Percentiles rank a stretch among this genome's conserved stretches.
Conservation (phyloP, 2,329 filamentous ascomycete species). For the Cladosporium sphaerospermum region DNA sequence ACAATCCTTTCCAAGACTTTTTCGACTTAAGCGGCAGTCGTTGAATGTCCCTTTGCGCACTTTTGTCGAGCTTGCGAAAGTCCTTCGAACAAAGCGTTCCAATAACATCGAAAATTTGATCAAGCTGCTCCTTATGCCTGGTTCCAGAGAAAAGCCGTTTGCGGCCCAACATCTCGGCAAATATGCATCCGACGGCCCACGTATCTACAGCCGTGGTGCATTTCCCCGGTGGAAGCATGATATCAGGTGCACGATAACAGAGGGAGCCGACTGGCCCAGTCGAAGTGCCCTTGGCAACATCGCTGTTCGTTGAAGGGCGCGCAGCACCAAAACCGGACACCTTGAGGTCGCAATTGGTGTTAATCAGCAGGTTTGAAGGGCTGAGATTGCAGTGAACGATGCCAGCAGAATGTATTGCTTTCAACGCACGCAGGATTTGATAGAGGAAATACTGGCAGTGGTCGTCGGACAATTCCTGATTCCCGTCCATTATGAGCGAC, state of each 20-base stretch:
- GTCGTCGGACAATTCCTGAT: constrained; percentile 88
- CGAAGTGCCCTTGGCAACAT: constrained; percentile 88
- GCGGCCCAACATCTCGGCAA: constrained; percentile 85
- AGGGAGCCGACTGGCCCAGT: constrained; percentile 94
- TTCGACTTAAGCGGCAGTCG: background rate
- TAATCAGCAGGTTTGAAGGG: constrained; percentile 88
- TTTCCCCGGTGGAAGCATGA: constrained; percentile 82
- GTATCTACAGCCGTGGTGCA: constrained; percentile 99
- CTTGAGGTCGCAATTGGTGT: constrained; percentile 95
- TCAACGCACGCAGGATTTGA: constrained; percentile 92
- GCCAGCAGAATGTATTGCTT: constrained; percentile 90
- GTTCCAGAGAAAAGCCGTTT: constrained; percentile 96
- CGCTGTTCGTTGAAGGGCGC: constrained; percentile 48
- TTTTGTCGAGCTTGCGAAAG: background rate
- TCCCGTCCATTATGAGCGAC: constrained; percentile 70
- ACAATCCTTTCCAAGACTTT: background rate
- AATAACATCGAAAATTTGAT: constrained; percentile 93
- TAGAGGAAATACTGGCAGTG: constrained; percentile 99
- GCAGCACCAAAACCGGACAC: constrained; percentile 95
- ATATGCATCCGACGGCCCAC: constrained; percentile 93
- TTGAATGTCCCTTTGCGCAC: background rate
- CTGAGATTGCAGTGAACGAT: constrained; percentile 82
- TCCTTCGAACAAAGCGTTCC: constrained; percentile 58
- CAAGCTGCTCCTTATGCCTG: constrained; percentile 95
- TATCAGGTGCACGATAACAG: constrained; percentile 95